Percentiles rank a stretch among this genome's conserved stretches.
Evolutionary conservation across 2,329 filamentous ascomycete species (phyloP).

Genomic region (Penicillium sp.): DNA sequence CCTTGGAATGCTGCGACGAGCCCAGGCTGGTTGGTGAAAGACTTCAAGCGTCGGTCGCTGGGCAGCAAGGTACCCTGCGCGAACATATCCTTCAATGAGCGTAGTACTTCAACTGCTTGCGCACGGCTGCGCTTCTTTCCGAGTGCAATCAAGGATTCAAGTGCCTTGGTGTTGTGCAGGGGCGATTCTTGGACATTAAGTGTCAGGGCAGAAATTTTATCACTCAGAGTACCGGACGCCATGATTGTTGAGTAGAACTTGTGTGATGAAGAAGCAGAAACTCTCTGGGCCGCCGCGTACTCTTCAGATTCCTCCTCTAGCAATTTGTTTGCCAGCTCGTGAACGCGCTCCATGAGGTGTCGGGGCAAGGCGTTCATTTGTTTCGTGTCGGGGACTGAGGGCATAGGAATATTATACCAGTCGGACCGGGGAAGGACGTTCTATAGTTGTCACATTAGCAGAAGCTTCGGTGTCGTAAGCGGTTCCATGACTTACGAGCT

Average conservation of each 20-base stretch:
- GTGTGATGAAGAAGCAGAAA: constrained; percentile 78
- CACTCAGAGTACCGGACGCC: constrained; percentile 89
- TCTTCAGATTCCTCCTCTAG: constrained; percentile 72
- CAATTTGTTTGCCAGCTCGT: constrained; percentile 66
- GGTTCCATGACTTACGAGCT: constrained; percentile 29
- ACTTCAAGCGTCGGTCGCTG: constrained; percentile 70
- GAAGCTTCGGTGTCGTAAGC: constrained; percentile 14
- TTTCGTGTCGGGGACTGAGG: constrained; percentile 50
- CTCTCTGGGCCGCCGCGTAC: constrained; percentile 67
- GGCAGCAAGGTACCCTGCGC: constrained; percentile 84
- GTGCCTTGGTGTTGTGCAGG: constrained; percentile 82
- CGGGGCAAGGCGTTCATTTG: constrained; percentile 48
- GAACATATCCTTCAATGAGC: constrained; percentile 89
- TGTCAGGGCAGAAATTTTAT: constrained; percentile 93
- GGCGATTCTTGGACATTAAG: constrained; percentile 94
- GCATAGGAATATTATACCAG: constrained; percentile 61
- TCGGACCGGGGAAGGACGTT: constrained; percentile 61
- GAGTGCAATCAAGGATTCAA: constrained; percentile 76
- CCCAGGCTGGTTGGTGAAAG: constrained; percentile 75
- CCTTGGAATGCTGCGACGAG: constrained; percentile 68
- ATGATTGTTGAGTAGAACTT: constrained; percentile 98
- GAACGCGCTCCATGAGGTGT: constrained; percentile 54
- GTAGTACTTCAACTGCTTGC: constrained; percentile 87
- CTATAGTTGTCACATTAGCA: constrained; percentile 38
- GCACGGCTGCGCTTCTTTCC: constrained; percentile 92